These are phyloP conservation scores for Mortierella sp. DNA, from an alignment of 371 early-diverging fungal genomes.

Conservation along the genomic window DNA sequence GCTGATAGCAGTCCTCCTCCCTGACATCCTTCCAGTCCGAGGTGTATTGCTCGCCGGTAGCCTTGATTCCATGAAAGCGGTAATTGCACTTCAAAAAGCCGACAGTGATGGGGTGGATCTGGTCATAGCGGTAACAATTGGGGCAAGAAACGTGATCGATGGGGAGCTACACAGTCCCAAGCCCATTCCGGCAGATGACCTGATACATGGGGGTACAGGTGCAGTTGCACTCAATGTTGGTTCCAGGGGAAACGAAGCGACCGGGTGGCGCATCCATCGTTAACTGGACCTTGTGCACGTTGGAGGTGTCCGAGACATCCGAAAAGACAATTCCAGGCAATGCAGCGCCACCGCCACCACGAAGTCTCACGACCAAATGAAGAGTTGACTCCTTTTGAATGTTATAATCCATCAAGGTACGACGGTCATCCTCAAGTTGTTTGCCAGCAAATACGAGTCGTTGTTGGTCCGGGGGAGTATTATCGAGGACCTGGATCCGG, in stretches of 20 bases:
- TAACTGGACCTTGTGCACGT: not conserved
- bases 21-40: conserved; percentile 24
- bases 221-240: conserved; percentile 22
- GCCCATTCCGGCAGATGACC: conserved; percentile 8
- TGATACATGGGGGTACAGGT: conserved; percentile 1
- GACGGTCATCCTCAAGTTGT: conserved; percentile 99
- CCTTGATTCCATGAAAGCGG: conserved; percentile 28
- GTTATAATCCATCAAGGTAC: conserved; percentile 87
- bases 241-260: not conserved
- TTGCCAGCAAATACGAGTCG: conserved; percentile 99
- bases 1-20: conserved; percentile 18
- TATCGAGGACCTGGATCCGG: no score
- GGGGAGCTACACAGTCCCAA: conserved; percentile 6
- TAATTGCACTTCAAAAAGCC: conserved; percentile 32
- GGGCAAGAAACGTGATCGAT: not conserved
- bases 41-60: conserved; percentile 20
- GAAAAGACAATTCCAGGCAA: not conserved
- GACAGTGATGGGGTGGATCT: conserved; percentile 10
- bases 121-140: not conserved
- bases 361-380: conserved; percentile 97
- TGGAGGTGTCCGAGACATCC: conserved; percentile 4
- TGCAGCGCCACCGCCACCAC: conserved; percentile 74
- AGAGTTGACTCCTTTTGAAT: conserved; percentile 97
- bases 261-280: not conserved
- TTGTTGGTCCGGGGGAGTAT: conserved; percentile 99